Conservation (phyloP, 495 filamentous ascomycete species). For the Neurospora cerealis region DNA sequence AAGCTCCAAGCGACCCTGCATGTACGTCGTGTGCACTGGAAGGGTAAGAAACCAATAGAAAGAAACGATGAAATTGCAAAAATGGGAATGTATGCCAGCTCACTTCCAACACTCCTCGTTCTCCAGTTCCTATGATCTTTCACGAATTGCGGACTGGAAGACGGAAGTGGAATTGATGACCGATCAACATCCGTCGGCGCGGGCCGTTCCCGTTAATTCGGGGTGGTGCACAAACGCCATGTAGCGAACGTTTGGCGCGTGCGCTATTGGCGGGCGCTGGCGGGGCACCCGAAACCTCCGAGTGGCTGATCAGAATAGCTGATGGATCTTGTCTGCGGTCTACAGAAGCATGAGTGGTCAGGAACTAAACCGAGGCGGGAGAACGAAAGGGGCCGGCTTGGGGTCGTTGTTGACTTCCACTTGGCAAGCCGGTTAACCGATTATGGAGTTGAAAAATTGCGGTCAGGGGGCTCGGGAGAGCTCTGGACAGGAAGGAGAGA, state of each 20-base stretch:
- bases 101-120: neutral
- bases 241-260: neutral
- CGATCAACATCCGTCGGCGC: neutral
- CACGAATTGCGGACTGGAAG: neutral
- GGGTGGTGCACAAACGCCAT: neutral
- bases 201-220: neutral
- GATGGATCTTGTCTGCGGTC: neutral
- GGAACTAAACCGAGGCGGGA: neutral
- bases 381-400: neutral
- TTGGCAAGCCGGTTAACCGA: neutral
- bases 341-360: neutral
- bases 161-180: neutral
- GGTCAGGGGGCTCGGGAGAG: neutral
- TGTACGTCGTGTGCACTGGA: neutral
- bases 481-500: neutral
- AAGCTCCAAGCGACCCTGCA: neutral
- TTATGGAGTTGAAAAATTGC: neutral
- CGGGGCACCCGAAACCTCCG: neutral
- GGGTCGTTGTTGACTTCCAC: neutral
- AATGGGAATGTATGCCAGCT: neutral
- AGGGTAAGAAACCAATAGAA: neutral
- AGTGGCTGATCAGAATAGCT: neutral
- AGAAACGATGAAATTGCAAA: neutral
- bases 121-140: neutral
- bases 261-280: neutral